Base-by-base conservation (phyloP, 2,329 filamentous ascomycete genomes). In the Trichoderma sp. region DNA sequence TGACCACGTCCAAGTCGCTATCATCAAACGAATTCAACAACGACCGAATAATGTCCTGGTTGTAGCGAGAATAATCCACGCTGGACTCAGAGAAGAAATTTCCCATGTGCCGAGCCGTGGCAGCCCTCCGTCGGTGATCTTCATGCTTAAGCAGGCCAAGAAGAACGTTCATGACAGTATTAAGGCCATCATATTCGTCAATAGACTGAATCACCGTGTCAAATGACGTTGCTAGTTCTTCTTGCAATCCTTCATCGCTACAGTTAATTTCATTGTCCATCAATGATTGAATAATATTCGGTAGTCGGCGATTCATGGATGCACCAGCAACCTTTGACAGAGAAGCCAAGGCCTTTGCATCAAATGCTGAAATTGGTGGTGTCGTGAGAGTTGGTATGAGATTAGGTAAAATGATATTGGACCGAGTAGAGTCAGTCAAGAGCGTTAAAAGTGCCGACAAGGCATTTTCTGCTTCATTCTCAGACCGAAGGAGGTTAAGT, bases 361-460 rank as follows among this genome's bases (percentile, higher is more conserved):
- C 97, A 86, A 99, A 99, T 0, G 91, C 88, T 33, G 94, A 92
- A 74, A 99, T 97, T 1, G 96, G 96, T 66, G 93, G 90, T 10
- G 92, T 91, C 70, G 96, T 92, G 37, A 99, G 87, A 2, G 94
- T 98, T 0, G 96, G 96, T 70, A 99, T 93, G 68, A 99, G 90
- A 79, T 97, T 97, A 24, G 96, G 96, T 69, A 99, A 84, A 75
- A 99, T 99, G 74, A 97, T 94, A 79, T 97, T 99, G 27, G 95
- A 97, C 72, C 96, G 88, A 8, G 93, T 96, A 19, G 93, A 90
- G 79, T 99, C 96, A 0, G 95, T 98, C 72, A 99, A 90, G 27
- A 99, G 87, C 0, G 96, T 99, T 72, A 99, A 87, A 55, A 99
- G 89, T 53, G 96, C 96, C 63, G 94, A 92, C 24, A 99, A 85